A percentile compares a stretch with the other conserved stretches of the same genome.
These are phyloP conservation scores for Acidiella bohemica DNA, from an alignment of 495 filamentous ascomycete genomes.

Conservation along the genomic window DNA sequence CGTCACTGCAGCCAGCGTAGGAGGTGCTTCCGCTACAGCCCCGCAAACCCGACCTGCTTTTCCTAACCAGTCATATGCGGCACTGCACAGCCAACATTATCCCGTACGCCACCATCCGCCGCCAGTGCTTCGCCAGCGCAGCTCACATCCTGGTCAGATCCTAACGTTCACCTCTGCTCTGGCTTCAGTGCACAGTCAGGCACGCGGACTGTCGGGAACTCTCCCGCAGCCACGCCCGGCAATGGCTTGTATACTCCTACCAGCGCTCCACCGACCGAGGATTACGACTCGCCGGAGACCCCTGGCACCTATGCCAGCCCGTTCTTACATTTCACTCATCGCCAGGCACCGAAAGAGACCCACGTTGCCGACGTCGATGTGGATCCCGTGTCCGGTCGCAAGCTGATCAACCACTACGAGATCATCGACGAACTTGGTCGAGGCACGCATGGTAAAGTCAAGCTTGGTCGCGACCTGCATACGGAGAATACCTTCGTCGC, in stretches of 20 bases:
- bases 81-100: slow-evolving; percentile 30
- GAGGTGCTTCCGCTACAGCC: slow-evolving; percentile 12
- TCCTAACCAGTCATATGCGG: slow-evolving; percentile 33
- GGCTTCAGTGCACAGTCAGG: slow-evolving; percentile 21
- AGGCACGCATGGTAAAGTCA: slow-evolving; percentile 57
- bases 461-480: slow-evolving; percentile 51
- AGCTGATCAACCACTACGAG: slow-evolving; percentile 93
- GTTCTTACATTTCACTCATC: slow-evolving; percentile 31
- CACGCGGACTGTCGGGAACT: slow-evolving; percentile 29
- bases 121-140: slow-evolving; percentile 23
- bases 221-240: slow-evolving; percentile 28
- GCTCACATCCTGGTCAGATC: slow-evolving; percentile 24
- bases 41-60: slow-evolving; percentile 14
- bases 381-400: slow-evolving; percentile 75
- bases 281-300: slow-evolving; percentile 15
- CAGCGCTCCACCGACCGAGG: slow-evolving; percentile 16
- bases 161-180: slow-evolving; percentile 22
- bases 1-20: slow-evolving; percentile 22
- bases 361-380: slow-evolving; percentile 80
- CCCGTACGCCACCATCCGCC: slow-evolving; percentile 22
- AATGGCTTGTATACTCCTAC: slow-evolving; percentile 26
- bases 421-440: slow-evolving; percentile 91
- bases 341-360: slow-evolving; percentile 40
- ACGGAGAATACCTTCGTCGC: slow-evolving; percentile 42
- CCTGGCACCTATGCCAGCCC: slow-evolving; percentile 30